These are phyloP conservation scores for Aspergillus unguis DNA, from an alignment of 2,329 filamentous ascomycete genomes.

Conservation along the genomic window DNA sequence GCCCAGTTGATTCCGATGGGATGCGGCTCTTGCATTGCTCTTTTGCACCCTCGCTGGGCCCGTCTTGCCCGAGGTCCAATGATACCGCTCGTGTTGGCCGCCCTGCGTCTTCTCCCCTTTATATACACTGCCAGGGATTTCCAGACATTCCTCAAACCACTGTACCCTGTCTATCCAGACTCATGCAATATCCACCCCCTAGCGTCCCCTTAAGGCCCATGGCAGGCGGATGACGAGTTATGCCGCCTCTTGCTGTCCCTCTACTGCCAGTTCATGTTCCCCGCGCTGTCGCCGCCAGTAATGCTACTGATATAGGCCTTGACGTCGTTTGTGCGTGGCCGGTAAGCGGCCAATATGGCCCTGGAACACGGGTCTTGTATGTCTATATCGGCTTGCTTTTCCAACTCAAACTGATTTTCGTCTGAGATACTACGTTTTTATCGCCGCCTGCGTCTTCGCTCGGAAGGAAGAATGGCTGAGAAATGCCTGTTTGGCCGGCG, in stretches of 20 bases:
- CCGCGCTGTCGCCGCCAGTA: neutral
- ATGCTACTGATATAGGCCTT: neutral
- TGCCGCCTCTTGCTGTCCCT: neutral
- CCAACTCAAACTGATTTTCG: neutral
- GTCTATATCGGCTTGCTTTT: neutral
- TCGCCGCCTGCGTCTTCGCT: slow-evolving; percentile 5
- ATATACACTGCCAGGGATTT: neutral
- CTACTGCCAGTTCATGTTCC: neutral
- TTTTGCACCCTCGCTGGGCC: too few relatives aligned
- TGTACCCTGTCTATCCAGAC: neutral
- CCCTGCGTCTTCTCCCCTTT: neutral
- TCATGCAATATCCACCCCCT: neutral
- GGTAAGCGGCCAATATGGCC: slow-evolving; percentile 3
- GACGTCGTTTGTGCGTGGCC: slow-evolving; percentile 6
- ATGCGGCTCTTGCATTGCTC: slow-evolving; percentile 2
- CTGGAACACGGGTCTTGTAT: slow-evolving; percentile 1
- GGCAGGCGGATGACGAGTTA: neutral
- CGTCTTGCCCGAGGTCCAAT: neutral
- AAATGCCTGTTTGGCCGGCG: slow-evolving; percentile 4
- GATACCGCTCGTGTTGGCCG: neutral
- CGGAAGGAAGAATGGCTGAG: slow-evolving; percentile 7
- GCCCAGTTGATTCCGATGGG: too few relatives aligned
- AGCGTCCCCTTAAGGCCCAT: neutral
- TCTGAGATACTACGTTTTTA: neutral
- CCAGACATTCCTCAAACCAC: neutral